phyloP scores from a whole-genome alignment of 768 basidiomycete genomes.

The Lentinula edodes region DNA sequence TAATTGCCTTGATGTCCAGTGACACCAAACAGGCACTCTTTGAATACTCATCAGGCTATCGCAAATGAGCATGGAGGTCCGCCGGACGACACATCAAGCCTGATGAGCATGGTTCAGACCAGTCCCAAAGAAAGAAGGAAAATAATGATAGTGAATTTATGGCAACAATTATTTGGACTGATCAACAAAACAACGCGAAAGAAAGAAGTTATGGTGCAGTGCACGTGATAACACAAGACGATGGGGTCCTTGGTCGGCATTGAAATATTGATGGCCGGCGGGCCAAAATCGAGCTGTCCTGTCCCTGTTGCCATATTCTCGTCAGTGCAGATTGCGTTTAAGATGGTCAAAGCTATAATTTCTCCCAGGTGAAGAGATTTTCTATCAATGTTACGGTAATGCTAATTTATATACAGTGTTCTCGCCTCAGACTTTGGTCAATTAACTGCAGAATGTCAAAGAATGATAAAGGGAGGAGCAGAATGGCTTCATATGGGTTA shows the following conservation, averaged over 20 bases:
- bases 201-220: no score
- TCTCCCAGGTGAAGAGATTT: slow-evolving; percentile 51
- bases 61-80: no score
- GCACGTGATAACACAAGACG: no score
- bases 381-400: no score
- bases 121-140: slow-evolving; percentile 91
- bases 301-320: no score
- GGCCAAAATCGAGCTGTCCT: no score
- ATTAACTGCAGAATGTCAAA: slow-evolving; percentile 89
- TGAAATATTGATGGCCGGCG: no score
- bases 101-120: slow-evolving; percentile 58
- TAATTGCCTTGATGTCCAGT: slow-evolving; percentile 98
- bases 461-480: slow-evolving; percentile 93
- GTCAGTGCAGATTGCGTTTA: not conserved
- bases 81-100: no score
- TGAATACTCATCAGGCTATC: slow-evolving; percentile 44
- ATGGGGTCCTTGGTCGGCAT: no score
- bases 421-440: slow-evolving; percentile 97
- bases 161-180: no score
- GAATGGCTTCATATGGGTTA: slow-evolving; percentile 99
- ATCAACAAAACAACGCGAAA: no score
- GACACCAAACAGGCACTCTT: slow-evolving; percentile 94
- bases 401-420: slow-evolving; percentile 38
- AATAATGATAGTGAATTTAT: slow-evolving; percentile 27
- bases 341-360: slow-evolving; percentile 88